A percentile compares a stretch with the other conserved stretches of the same genome.
phyloP scores from a whole-genome alignment of 805 yeast genomes.

The Sporopachydermia quercuum region DNA sequence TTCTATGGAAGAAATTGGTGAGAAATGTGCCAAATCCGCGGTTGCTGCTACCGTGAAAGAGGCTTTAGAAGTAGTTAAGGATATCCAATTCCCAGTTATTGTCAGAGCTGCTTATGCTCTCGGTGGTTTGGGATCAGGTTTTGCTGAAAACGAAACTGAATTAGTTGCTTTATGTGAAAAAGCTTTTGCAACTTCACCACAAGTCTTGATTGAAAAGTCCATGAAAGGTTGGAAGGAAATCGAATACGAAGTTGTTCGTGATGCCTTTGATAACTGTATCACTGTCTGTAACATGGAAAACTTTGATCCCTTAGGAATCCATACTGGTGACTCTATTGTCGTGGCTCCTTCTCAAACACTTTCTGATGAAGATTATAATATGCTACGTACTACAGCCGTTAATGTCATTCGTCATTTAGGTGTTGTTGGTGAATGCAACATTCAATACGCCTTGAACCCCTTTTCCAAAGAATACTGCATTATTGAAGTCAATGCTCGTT shows the following conservation, averaged over 20 bases:
- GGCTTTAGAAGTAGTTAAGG: slow-evolving; percentile 71
- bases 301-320: slow-evolving; percentile 96
- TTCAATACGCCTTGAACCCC: slow-evolving; percentile 93
- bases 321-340: slow-evolving; percentile 97
- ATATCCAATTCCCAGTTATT: slow-evolving; percentile 88
- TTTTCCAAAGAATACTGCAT: slow-evolving; percentile 89
- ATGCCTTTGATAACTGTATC: slow-evolving; percentile 92
- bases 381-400: slow-evolving; percentile 95
- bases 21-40: slow-evolving; percentile 87
- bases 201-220: slow-evolving; percentile 85
- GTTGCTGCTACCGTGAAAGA: slow-evolving; percentile 73
- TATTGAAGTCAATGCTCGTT: slow-evolving; percentile 94
- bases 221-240: slow-evolving; percentile 99
- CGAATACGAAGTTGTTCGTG: slow-evolving; percentile 97
- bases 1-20: slow-evolving; percentile 89
- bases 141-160: slow-evolving; percentile 79
- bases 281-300: slow-evolving; percentile 99
- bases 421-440: slow-evolving; percentile 98
- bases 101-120: slow-evolving; percentile 95
- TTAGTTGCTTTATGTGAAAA: slow-evolving; percentile 71
- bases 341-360: slow-evolving; percentile 98
- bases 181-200: slow-evolving; percentile 94
- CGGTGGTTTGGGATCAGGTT: slow-evolving; percentile 97
- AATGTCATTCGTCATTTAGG: slow-evolving; percentile 95
- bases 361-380: slow-evolving; percentile 92